Evolutionary conservation across 2,329 filamentous ascomycete genomes (phyloP).

Genomic region (Sodiomyces alkalinus): DNA sequence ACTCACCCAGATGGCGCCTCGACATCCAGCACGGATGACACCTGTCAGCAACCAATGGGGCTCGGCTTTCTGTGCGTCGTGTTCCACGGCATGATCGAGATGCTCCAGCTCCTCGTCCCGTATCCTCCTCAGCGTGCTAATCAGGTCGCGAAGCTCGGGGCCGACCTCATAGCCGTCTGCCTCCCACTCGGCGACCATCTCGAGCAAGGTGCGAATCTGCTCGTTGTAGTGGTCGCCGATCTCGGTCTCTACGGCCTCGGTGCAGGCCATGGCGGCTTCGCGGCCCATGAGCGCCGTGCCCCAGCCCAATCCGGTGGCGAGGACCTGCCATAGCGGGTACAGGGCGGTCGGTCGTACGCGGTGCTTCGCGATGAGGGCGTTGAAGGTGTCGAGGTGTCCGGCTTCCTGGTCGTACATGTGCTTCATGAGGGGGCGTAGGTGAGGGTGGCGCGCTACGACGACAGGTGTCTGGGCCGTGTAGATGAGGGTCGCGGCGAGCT

Average conservation of each 20-base stretch:
- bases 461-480: slow-evolving; percentile 79
- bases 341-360: slow-evolving; percentile 84
- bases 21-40: slow-evolving; percentile 77
- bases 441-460: slow-evolving; percentile 66
- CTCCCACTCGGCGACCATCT: slow-evolving; percentile 68
- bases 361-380: slow-evolving; percentile 66
- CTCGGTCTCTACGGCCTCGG: slow-evolving; percentile 95
- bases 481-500: slow-evolving; percentile 91
- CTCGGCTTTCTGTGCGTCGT: slow-evolving; percentile 79
- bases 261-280: slow-evolving; percentile 96
- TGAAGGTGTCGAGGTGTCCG: slow-evolving; percentile 76
- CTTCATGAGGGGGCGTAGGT: slow-evolving; percentile 78
- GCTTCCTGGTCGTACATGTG: slow-evolving; percentile 99
- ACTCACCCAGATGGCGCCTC: slow-evolving; percentile 84
- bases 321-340: slow-evolving; percentile 75
- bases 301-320: slow-evolving; percentile 77
- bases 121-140: slow-evolving; percentile 64
- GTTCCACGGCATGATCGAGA: slow-evolving; percentile 83
- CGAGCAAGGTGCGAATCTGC: slow-evolving; percentile 68
- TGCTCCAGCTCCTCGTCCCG: slow-evolving; percentile 95
- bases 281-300: slow-evolving; percentile 75
- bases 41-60: slow-evolving; percentile 83
- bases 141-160: slow-evolving; percentile 57
- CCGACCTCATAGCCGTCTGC: slow-evolving; percentile 65
- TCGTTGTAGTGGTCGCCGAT: slow-evolving; percentile 93